phyloP scores from a whole-genome alignment of 306 rosid species.

The Inga leiocalycina region DNA sequence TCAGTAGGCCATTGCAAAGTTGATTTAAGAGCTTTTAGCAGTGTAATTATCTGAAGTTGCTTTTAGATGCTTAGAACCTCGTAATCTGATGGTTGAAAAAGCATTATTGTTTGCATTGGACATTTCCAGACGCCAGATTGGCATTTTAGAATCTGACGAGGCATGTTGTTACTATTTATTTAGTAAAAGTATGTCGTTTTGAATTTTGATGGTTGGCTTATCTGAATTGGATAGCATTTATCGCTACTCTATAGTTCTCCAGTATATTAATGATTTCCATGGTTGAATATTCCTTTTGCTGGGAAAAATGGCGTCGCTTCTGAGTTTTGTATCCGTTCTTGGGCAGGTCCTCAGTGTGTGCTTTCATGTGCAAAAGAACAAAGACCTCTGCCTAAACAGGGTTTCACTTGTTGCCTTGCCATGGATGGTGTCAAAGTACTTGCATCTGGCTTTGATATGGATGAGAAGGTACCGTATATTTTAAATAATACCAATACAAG shows the following conservation, averaged over 20 bases:
- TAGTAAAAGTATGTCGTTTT: not conserved
- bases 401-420: slow-evolving; percentile 89
- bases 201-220: not conserved
- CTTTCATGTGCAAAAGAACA: slow-evolving; percentile 74
- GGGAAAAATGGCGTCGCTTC: slow-evolving; percentile 2
- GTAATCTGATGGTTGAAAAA: slow-evolving; percentile 8
- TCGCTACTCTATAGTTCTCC: not conserved
- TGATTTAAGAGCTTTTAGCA: not conserved
- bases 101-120: slow-evolving; percentile 5
- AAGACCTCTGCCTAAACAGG: slow-evolving; percentile 71
- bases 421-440: slow-evolving; percentile 92
- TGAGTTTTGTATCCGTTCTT: slow-evolving; percentile 34
- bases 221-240: not conserved
- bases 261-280: slow-evolving; percentile 14
- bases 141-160: slow-evolving; percentile 23
- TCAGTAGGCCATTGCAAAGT: not conserved
- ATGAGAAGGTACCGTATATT: slow-evolving; percentile 65
- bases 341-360: slow-evolving; percentile 86
- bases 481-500: not conserved
- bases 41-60: slow-evolving; percentile 1
- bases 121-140: slow-evolving; percentile 7
- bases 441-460: slow-evolving; percentile 82
- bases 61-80: not conserved
- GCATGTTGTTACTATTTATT: not conserved
- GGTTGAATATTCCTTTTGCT: not conserved